phyloP scores from a whole-genome alignment of 108 stramenopile species.

The Cylindrotheca closterium region DNA sequence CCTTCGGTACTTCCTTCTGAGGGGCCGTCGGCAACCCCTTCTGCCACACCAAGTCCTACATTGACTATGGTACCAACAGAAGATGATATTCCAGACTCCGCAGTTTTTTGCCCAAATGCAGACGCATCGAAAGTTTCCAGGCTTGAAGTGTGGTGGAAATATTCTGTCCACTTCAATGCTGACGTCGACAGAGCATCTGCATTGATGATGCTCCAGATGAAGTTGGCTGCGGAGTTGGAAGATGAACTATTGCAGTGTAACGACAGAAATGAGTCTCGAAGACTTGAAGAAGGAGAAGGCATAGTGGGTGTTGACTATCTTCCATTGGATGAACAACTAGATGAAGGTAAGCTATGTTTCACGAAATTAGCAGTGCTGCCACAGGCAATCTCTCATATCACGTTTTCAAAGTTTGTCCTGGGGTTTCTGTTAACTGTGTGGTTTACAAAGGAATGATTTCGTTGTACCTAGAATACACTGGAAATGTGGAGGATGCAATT shows the following conservation, averaged over 20 bases:
- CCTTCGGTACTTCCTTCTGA: too few species aligned
- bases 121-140: constrained; percentile 10
- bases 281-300: constrained; percentile 7
- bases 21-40: not conserved
- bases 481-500: constrained; percentile 11
- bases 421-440: constrained; percentile 4
- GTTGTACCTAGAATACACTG: constrained; percentile 18
- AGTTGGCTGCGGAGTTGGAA: not conserved
- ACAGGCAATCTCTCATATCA: not conserved
- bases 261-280: not conserved
- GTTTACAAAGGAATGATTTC: constrained; percentile 19
- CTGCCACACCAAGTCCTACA: too few species aligned
- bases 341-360: constrained; percentile 13
- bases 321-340: constrained; percentile 13
- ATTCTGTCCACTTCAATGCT: constrained; percentile 17
- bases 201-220: not conserved
- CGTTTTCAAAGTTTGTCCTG: not conserved
- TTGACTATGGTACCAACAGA: too few species aligned
- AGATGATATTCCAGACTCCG: too few species aligned
- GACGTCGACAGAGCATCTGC: not conserved
- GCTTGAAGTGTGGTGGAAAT: constrained; percentile 14
- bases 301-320: constrained; percentile 29
- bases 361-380: not conserved
- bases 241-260: constrained; percentile 4
- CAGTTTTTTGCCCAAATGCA: constrained; percentile 23